Evolutionary conservation across 495 filamentous ascomycete genomes (phyloP).

Genomic region (Xylaria palmicola): DNA sequence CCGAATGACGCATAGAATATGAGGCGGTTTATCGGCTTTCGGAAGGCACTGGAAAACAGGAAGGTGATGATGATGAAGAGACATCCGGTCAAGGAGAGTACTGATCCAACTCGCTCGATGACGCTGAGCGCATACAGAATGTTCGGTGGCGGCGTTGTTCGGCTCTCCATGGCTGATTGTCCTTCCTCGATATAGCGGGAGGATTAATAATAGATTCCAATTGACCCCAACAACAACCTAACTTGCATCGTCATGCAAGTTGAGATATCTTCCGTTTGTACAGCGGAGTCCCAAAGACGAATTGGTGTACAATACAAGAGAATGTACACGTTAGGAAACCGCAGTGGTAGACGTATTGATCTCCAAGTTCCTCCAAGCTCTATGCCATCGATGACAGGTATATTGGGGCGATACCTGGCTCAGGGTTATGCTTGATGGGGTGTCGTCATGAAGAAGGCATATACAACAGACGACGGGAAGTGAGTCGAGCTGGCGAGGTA

Average conservation of each 20-base stretch:
- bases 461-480: no score
- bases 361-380: neutral
- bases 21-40: slow-evolving; percentile 86
- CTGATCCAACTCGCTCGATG: slow-evolving; percentile 67
- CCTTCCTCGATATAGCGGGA: no score
- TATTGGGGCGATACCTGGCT: neutral
- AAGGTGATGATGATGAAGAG: slow-evolving; percentile 75
- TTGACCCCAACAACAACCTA: neutral
- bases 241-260: neutral
- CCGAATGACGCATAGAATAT: slow-evolving; percentile 85
- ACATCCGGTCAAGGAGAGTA: slow-evolving; percentile 70
- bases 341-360: neutral
- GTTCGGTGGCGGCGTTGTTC: slow-evolving; percentile 11
- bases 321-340: neutral
- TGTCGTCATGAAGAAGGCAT: neutral
- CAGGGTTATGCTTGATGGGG: neutral
- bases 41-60: slow-evolving; percentile 56
- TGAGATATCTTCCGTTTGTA: no score
- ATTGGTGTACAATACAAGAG: no score
- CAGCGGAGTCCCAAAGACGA: no score
- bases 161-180: neutral
- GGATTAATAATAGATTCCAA: neutral
- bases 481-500: no score
- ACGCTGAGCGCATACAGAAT: slow-evolving; percentile 49
- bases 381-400: slow-evolving; percentile 2